phyloP scores from a whole-genome alignment of 2,329 filamentous ascomycete genomes.

The Lachnellula occidentalis region DNA sequence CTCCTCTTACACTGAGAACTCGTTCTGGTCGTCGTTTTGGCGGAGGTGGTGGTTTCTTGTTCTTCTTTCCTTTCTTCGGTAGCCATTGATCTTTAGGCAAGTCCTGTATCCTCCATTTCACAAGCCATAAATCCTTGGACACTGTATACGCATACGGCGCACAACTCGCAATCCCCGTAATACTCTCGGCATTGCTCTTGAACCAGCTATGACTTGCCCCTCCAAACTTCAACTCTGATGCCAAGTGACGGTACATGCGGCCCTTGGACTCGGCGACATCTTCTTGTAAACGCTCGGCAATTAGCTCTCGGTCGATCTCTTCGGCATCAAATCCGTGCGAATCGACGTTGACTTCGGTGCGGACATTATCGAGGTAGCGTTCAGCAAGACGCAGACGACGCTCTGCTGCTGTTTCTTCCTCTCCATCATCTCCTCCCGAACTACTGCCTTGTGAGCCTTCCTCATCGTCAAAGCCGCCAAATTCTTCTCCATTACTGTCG shows the following conservation, averaged over 20 bases:
- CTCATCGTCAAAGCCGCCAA: constrained; percentile 53
- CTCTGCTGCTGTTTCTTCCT: constrained; percentile 84
- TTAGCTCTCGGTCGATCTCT: constrained; percentile 86
- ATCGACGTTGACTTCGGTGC: constrained; percentile 75
- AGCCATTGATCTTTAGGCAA: constrained; percentile 55
- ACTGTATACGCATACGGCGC: constrained; percentile 82
- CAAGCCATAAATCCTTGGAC: constrained; percentile 75
- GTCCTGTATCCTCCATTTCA: constrained; percentile 83
- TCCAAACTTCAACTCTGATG: constrained; percentile 64
- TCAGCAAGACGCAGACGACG: constrained; percentile 82
- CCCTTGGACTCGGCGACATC: constrained; percentile 91
- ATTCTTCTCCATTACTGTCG: constrained; percentile 53
- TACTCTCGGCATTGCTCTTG: constrained; percentile 68
- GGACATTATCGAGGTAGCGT: constrained; percentile 86
- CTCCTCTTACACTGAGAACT: constrained; percentile 58
- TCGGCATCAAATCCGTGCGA: constrained; percentile 87
- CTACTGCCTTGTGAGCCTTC: constrained; percentile 42
- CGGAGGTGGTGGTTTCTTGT: constrained; percentile 51
- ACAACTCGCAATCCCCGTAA: constrained; percentile 75
- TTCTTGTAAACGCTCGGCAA: constrained; percentile 84
- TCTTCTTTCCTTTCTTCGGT: constrained; percentile 45
- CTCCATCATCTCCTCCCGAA: constrained; percentile 51
- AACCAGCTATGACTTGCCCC: constrained; percentile 66
- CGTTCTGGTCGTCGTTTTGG: constrained; percentile 58
- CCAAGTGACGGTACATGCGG: constrained; percentile 76